phyloP scores from a whole-genome alignment of 2,329 filamentous ascomycete genomes.

The Juglanconis juglandina region DNA sequence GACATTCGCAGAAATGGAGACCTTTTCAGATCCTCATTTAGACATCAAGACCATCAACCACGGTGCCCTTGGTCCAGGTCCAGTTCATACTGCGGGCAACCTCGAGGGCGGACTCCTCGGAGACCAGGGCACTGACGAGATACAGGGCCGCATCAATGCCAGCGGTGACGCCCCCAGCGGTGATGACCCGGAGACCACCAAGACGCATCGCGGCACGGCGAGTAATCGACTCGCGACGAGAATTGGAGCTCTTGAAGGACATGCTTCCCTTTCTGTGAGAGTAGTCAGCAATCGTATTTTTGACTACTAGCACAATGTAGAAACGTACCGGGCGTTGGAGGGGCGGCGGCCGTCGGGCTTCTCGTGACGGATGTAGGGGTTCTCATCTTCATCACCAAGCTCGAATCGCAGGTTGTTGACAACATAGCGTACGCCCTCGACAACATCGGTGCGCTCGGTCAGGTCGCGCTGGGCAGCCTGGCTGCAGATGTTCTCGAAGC shows the following conservation, averaged over 20 bases:
- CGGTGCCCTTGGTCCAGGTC: slow-evolving; percentile 80
- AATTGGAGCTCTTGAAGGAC: slow-evolving; percentile 71
- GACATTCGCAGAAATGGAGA: not conserved
- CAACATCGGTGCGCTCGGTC: slow-evolving; percentile 74
- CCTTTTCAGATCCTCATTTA: slow-evolving; percentile 36
- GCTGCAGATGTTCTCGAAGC: slow-evolving; percentile 77
- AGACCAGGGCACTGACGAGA: slow-evolving; percentile 78
- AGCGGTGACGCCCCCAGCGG: slow-evolving; percentile 72
- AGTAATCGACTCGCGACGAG: slow-evolving; percentile 74
- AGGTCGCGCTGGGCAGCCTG: slow-evolving; percentile 67
- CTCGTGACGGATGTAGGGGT: slow-evolving; percentile 71
- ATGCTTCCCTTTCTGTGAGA: slow-evolving; percentile 73
- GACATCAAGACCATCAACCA: slow-evolving; percentile 81
- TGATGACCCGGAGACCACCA: slow-evolving; percentile 69
- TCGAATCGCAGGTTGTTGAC: slow-evolving; percentile 91
- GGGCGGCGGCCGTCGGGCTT: slow-evolving; percentile 65
- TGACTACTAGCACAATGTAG: not conserved
- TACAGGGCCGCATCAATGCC: slow-evolving; percentile 83
- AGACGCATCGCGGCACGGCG: slow-evolving; percentile 74
- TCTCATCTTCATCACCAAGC: slow-evolving; percentile 75
- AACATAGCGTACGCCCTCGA: slow-evolving; percentile 78
- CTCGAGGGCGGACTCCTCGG: slow-evolving; percentile 71
- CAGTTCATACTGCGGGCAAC: slow-evolving; percentile 75
- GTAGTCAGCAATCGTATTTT: not conserved
- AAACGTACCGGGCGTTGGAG: slow-evolving; percentile 56